These are phyloP conservation scores for Torulaspora maleeae DNA, from an alignment of 805 yeast genomes.

Conservation along the genomic window DNA sequence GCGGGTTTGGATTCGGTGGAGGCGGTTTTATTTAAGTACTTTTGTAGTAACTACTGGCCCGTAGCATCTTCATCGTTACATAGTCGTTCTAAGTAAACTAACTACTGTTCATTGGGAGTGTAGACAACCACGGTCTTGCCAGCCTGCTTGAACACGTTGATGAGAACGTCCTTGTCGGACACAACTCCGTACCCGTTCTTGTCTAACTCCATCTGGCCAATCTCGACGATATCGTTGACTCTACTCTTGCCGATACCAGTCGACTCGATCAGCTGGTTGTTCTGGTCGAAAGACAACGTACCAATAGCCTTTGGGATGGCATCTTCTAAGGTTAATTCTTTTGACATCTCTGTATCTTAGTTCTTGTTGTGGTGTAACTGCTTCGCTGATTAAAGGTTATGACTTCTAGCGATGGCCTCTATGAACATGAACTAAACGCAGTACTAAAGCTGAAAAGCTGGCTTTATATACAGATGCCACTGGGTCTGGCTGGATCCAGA, in stretches of 20 bases:
- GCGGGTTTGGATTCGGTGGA: slow-evolving; percentile 16
- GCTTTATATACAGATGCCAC: not conserved
- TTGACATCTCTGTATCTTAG: slow-evolving; percentile 4
- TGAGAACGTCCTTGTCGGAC: slow-evolving; percentile 18
- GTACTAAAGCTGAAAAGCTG: too few relatives aligned
- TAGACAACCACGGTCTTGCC: slow-evolving; percentile 30
- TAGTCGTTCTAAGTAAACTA: not conserved
- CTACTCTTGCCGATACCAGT: slow-evolving; percentile 32
- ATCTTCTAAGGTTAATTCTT: slow-evolving; percentile 10
- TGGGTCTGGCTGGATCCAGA: not conserved
- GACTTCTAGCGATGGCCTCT: not conserved
- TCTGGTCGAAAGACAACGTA: slow-evolving; percentile 31
- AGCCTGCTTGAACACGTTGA: slow-evolving; percentile 27
- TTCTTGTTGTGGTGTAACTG: not conserved
- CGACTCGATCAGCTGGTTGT: slow-evolving; percentile 29
- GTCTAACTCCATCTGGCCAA: slow-evolving; percentile 25
- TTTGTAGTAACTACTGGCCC: not conserved
- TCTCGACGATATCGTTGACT: slow-evolving; percentile 23
- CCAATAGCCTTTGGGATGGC: slow-evolving; percentile 29
- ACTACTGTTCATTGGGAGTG: slow-evolving; percentile 10
- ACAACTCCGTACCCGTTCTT: slow-evolving; percentile 28
- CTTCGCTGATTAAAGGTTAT: not conserved
- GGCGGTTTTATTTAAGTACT: slow-evolving; percentile 8
- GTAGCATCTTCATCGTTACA: not conserved
- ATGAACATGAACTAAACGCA: not conserved